Conservation (phyloP, 1,284 basidiomycete genomes). For the Sparassis latifolia region DNA sequence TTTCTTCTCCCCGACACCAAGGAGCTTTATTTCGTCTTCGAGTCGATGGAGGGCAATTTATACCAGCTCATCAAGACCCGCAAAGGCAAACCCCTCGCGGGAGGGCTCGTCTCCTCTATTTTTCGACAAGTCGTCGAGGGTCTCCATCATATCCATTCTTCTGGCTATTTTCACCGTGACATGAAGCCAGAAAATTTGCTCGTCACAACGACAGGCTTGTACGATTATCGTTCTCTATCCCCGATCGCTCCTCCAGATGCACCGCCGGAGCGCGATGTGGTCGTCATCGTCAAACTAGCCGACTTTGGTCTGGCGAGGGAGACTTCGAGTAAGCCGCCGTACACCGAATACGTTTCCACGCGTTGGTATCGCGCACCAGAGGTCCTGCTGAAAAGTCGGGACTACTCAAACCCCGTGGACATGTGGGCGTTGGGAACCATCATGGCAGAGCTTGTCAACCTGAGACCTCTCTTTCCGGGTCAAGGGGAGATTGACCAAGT, state of each 20-base stretch:
- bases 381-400: conserved; percentile 84
- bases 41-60: conserved; percentile 99
- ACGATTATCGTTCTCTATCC: conserved; percentile 84
- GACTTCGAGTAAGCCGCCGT: conserved; percentile 84
- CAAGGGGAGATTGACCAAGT: conserved; percentile 93
- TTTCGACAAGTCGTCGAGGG: conserved; percentile 91
- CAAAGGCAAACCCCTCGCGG: conserved; percentile 89
- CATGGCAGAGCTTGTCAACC: conserved; percentile 92
- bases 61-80: conserved; percentile 98
- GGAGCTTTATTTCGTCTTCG: conserved; percentile 99
- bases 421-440: conserved; percentile 99
- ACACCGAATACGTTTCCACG: conserved; percentile 98
- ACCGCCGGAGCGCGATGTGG: conserved; percentile 85
- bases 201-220: conserved; percentile 96
- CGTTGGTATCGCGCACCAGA: conserved; percentile 99
- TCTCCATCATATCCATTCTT: conserved; percentile 86
- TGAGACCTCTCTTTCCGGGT: conserved; percentile 98
- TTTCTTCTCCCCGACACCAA: conserved; percentile 91
- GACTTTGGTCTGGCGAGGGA: conserved; percentile 97
- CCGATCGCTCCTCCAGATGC: conserved; percentile 51
- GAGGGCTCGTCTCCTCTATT: conserved; percentile 92
- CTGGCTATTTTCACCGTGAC: conserved; percentile 98
- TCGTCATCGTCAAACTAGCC: conserved; percentile 95
- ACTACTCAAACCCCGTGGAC: conserved; percentile 96
- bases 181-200: conserved; percentile 99